Evolutionary conservation across 805 yeast species (phyloP).

Genomic region (Hanseniaspora singularis): DNA sequence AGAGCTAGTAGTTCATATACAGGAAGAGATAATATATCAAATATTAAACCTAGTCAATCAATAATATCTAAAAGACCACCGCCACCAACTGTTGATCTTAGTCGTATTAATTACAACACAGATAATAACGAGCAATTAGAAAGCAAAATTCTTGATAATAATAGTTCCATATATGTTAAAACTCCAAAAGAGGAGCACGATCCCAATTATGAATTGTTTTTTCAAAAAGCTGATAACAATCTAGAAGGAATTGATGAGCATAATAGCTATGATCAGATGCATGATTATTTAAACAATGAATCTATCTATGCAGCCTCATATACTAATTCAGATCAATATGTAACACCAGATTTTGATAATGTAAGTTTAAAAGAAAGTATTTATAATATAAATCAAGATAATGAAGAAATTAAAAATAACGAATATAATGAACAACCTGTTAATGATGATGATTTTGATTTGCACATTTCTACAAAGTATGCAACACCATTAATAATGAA

Average conservation of each 20-base stretch:
- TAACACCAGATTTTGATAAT: not conserved
- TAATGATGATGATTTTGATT: not conserved
- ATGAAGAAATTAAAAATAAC: not conserved
- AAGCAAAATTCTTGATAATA: no score
- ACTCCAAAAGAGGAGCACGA: not conserved
- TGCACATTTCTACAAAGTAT: no score
- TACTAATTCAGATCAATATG: not conserved
- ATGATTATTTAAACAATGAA: not conserved
- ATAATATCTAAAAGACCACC: constrained; percentile 20
- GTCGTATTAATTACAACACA: constrained; percentile 11
- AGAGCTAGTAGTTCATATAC: not conserved
- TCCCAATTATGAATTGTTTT: not conserved
- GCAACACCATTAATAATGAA: no score
- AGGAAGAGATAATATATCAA: not conserved
- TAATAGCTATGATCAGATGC: no score
- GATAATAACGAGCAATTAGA: constrained; percentile 2
- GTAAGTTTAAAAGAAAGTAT: not conserved
- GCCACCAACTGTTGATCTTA: constrained; percentile 22
- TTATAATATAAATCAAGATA: not conserved
- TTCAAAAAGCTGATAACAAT: not conserved
- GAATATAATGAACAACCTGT: not conserved
- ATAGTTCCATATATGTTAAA: not conserved
- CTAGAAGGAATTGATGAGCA: not conserved
- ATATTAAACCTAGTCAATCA: constrained; percentile 1
- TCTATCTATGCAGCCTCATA: not conserved